Conservation (phyloP, 2,329 filamentous ascomycete species). For the Orbilia quercus region DNA sequence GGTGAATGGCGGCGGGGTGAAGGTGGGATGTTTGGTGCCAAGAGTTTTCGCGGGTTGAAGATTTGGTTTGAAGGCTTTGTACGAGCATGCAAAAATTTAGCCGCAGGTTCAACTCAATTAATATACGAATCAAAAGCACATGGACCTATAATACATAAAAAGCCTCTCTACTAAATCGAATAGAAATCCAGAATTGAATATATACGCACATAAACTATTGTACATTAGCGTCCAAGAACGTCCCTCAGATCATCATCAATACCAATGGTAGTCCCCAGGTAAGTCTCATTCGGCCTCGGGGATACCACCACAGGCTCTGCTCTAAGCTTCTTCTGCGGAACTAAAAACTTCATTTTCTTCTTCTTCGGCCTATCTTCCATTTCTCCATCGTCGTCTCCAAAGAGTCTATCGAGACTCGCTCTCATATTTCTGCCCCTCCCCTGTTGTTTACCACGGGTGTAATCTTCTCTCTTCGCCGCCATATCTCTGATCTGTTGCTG, state of each 20-base stretch:
- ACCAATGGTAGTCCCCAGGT: neutral
- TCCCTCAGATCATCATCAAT: slow-evolving; percentile 22
- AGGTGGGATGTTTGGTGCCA: slow-evolving; percentile 50
- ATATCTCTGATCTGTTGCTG: neutral
- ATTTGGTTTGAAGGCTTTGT: slow-evolving; percentile 20
- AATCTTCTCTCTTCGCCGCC: neutral
- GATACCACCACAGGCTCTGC: neutral
- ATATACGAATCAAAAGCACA: neutral
- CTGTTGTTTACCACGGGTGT: too few species aligned
- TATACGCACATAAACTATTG: slow-evolving; percentile 6
- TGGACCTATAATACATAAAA: too few species aligned
- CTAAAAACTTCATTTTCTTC: neutral
- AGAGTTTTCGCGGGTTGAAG: slow-evolving; percentile 23
- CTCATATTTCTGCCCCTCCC: neutral
- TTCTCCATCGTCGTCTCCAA: slow-evolving; percentile 3
- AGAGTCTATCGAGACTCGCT: slow-evolving; percentile 3
- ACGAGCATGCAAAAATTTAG: too few species aligned
- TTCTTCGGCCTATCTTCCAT: neutral
- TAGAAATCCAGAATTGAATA: too few species aligned
- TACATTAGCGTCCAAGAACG: slow-evolving; percentile 16
- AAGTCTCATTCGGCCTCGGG: neutral
- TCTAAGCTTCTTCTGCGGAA: neutral
- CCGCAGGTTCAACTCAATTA: neutral
- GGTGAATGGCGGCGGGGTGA: slow-evolving; percentile 21
- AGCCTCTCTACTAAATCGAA: too few species aligned